Percentiles rank a stretch among this genome's conserved stretches.
Conservation (phyloP, 2,329 filamentous ascomycete species). For the Aspergillus carbonarius region DNA sequence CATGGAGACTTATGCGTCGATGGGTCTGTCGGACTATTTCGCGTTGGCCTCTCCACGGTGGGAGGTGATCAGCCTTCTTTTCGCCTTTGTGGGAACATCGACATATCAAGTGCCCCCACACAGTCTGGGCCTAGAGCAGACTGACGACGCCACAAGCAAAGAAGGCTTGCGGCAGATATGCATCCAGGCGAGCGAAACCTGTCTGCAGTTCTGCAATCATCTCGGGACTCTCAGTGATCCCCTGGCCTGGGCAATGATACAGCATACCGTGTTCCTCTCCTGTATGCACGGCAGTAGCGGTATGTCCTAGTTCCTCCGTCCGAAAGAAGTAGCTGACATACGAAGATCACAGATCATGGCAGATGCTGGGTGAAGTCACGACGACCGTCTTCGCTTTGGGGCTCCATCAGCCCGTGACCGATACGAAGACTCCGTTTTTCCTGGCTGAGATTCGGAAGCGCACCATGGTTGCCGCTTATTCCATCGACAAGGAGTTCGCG, state of each 20-base stretch:
- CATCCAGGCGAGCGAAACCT: constrained; percentile 16
- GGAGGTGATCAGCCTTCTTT: constrained; percentile 20
- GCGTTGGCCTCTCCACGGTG: constrained; percentile 11
- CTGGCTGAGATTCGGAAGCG: constrained; percentile 37
- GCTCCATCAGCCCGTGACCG: constrained; percentile 38
- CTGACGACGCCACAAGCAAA: constrained; percentile 3
- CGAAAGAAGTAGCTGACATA: background rate
- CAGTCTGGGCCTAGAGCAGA: constrained; percentile 9
- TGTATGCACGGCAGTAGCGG: constrained; percentile 16
- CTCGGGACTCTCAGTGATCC: constrained; percentile 19
- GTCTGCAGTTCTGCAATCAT: constrained; percentile 19
- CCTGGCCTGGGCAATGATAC: constrained; percentile 16
- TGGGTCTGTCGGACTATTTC: constrained; percentile 19
- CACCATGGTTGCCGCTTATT: constrained; percentile 42
- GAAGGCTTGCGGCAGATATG: constrained; percentile 14
- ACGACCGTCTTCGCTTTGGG: constrained; percentile 46
- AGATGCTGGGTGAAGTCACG: constrained; percentile 45
- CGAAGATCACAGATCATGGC: constrained; percentile 46
- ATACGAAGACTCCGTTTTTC: constrained; percentile 30
- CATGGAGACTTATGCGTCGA: constrained; percentile 8
- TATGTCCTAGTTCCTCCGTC: background rate
- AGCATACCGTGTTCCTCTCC: constrained; percentile 14
- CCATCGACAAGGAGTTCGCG: constrained; percentile 46
- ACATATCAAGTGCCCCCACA: constrained; percentile 14
- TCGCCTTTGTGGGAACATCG: constrained; percentile 14